Evolutionary conservation across 306 rosid species (phyloP).

Genomic region (Prunus davidiana): DNA sequence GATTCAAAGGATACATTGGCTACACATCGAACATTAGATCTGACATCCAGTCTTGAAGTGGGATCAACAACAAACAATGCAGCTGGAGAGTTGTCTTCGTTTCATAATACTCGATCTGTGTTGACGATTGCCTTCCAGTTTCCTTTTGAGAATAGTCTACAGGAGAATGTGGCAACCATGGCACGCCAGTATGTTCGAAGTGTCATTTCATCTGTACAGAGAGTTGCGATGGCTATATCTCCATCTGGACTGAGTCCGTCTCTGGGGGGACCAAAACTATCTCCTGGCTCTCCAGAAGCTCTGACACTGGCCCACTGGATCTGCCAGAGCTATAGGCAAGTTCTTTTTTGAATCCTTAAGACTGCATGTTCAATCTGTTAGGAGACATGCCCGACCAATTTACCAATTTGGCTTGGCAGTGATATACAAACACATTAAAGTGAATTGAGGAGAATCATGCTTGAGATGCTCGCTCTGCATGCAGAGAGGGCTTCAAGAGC

Average conservation of each 20-base stretch:
- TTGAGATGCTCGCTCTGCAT: not conserved
- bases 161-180: constrained; percentile 80
- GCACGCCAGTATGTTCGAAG: constrained; percentile 87
- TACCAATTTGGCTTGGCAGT: not conserved
- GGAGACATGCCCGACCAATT: not conserved
- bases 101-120: constrained; percentile 71
- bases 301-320: constrained; percentile 86
- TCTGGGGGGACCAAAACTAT: constrained; percentile 64
- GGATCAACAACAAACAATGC: constrained; percentile 49
- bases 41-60: constrained; percentile 88
- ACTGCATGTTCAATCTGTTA: not conserved
- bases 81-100: constrained; percentile 45
- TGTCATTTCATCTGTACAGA: constrained; percentile 87
- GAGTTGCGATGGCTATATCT: constrained; percentile 95
- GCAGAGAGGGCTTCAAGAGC: not conserved
- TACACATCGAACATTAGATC: constrained; percentile 70
- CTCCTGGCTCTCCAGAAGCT: constrained; percentile 90
- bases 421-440: not conserved
- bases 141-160: constrained; percentile 76
- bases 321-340: constrained; percentile 86
- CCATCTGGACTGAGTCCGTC: constrained; percentile 67
- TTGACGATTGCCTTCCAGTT: constrained; percentile 96
- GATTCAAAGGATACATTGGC: constrained; percentile 60
- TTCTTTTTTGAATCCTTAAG: not conserved
- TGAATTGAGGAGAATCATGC: no score